Evolutionary conservation across 2,329 filamentous ascomycete species (phyloP), one percentile per base, ranked within the genome.

Genomic region (Westerdykella ornata): DNA sequence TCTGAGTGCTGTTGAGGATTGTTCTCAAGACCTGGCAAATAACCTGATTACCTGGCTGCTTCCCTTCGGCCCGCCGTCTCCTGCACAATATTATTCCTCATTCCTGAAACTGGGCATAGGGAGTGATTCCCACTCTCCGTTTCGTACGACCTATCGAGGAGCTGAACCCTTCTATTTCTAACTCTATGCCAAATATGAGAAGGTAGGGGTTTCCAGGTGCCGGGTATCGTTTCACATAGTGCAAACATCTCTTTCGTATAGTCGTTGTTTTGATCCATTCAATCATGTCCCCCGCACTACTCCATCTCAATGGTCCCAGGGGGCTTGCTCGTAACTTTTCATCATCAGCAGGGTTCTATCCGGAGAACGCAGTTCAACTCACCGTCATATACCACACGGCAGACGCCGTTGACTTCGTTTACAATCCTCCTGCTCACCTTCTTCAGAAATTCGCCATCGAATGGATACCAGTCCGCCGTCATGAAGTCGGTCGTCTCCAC

Each of bases 291-390:
- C 14, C 16, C 30, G 12, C 26, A 42, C 63, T 77, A 87, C 68
- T 86, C 81, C 71, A 86, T 77, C 70, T 86, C 84, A 58, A 87
- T 86, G 2, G 83, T 87, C 46, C 78, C 80, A 36, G 80, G 81
- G 38, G 81, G 80, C 69, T 84, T 84, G 63, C 76, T 78, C 16
- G 78, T 82, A 45, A 77, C 71, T 69, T 57, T 46, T 56, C n/a
- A 2, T 18, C 34, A 37, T 58, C 46, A 57, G 51, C 15, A 39
- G 36, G 50, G 43, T 38, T 37, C 34, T 32, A 14, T 14, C 37
- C 18, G 17, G 7, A 16, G 26, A 4, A 5, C 26, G 34, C 28
- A 11, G 26, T 50, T 39, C 39, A 51, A 73, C 67, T 77, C 70
- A 69, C 73, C 73, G 48, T 88, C 82, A 55, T 87, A 88, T 12